phyloP scores from a whole-genome alignment of 2,329 filamentous ascomycete genomes.

The Blastomyces gilchristii region DNA sequence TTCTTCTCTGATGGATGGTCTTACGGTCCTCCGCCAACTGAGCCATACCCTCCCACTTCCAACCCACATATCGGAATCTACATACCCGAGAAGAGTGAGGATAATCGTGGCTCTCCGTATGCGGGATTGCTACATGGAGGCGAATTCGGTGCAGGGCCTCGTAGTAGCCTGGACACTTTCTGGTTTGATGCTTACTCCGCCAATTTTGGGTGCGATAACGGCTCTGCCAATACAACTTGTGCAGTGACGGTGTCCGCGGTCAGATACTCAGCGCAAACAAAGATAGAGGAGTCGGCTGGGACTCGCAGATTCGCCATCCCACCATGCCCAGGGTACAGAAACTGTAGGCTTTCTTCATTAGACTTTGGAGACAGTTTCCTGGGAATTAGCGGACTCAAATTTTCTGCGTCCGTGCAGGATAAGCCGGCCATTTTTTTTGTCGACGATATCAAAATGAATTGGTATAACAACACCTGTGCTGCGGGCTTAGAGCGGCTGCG shows the following conservation, averaged over 20 bases:
- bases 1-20: constrained; percentile 43
- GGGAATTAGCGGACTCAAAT: constrained; percentile 39
- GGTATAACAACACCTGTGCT: constrained; percentile 42
- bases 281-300: constrained; percentile 27
- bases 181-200: constrained; percentile 43
- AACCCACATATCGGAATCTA: constrained; percentile 41
- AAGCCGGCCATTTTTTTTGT: constrained; percentile 37
- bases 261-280: constrained; percentile 29
- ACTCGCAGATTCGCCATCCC: constrained; percentile 34
- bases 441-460: constrained; percentile 40
- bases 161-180: constrained; percentile 35
- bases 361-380: constrained; percentile 33
- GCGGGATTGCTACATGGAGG: constrained; percentile 32
- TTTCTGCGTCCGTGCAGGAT: constrained; percentile 36
- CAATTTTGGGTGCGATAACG: constrained; percentile 41
- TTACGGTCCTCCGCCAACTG: constrained; percentile 37
- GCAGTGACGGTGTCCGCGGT: constrained; percentile 36
- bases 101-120: constrained; percentile 17
- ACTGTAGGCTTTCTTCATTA: constrained; percentile 37
- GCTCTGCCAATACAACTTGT: constrained; percentile 32
- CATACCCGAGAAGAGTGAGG: constrained; percentile 26
- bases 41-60: constrained; percentile 38
- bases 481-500: constrained; percentile 27
- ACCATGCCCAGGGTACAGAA: constrained; percentile 31
- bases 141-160: constrained; percentile 39